Conservation (phyloP, 805 yeast species). For the Peterozyma xylosa region DNA sequence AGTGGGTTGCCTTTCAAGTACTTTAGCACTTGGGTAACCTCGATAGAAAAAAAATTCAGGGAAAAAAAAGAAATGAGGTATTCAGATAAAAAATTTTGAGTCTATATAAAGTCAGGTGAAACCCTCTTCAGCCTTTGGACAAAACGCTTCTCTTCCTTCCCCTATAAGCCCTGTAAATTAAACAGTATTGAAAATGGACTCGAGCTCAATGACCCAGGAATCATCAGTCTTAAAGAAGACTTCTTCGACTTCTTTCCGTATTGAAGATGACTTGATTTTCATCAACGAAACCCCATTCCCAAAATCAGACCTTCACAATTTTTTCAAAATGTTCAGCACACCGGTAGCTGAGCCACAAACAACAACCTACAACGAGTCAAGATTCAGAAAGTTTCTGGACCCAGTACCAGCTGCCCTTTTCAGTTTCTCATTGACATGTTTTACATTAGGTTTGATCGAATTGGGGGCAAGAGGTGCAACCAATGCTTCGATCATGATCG, state of each 20-base stretch:
- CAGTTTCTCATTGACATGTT: slow-evolving; percentile 37
- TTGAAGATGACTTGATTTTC: slow-evolving; percentile 31
- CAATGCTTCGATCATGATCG: slow-evolving; percentile 33
- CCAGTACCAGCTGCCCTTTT: slow-evolving; percentile 49
- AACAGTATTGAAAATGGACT: too few relatives aligned
- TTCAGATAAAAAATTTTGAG: too few relatives aligned
- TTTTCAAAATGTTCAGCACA: slow-evolving; percentile 50
- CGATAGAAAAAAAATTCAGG: too few relatives aligned
- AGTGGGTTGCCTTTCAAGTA: too few relatives aligned
- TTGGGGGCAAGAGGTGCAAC: slow-evolving; percentile 36
- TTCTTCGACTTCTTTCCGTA: slow-evolving; percentile 18
- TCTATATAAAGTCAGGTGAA: too few relatives aligned
- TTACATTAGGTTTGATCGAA: slow-evolving; percentile 36
- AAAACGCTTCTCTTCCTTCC: too few relatives aligned
- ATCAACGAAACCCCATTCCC: slow-evolving; percentile 35
- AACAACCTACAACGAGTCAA: slow-evolving; percentile 14
- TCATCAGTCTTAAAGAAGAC: too few relatives aligned
- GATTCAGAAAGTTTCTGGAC: slow-evolving; percentile 24
- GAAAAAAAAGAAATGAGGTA: too few relatives aligned
- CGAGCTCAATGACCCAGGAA: too few relatives aligned
- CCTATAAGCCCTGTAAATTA: too few relatives aligned
- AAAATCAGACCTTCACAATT: slow-evolving; percentile 32
- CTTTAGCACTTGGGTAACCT: too few relatives aligned
- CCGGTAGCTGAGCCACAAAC: slow-evolving; percentile 40
- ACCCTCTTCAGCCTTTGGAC: too few relatives aligned